These are phyloP conservation scores for Rhodosporidiobolus sp. DNA, from an alignment of 768 basidiomycete species.

Conservation along the genomic window DNA sequence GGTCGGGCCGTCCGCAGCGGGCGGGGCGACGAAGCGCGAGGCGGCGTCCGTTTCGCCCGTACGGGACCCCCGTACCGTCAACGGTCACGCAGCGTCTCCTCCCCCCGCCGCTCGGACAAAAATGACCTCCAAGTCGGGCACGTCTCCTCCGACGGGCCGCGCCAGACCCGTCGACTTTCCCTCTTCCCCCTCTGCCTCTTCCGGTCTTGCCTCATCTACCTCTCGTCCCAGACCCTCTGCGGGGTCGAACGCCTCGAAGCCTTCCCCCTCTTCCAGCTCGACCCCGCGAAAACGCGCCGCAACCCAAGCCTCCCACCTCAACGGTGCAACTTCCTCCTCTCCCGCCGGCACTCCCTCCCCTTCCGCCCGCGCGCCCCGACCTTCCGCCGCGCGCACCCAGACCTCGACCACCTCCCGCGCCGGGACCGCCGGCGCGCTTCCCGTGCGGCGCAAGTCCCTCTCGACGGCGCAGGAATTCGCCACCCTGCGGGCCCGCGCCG, in stretches of 20 bases:
- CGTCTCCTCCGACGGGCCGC: background rate
- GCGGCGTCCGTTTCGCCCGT: background rate
- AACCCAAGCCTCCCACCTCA: background rate
- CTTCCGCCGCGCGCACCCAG: background rate
- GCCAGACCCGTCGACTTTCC: constrained; percentile 8
- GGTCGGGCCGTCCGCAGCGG: background rate
- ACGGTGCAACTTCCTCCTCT: background rate
- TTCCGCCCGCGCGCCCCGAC: background rate
- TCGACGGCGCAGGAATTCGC: constrained; percentile 22
- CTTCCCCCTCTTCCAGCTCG: constrained; percentile 2
- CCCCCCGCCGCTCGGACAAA: background rate
- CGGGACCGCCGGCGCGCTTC: background rate
- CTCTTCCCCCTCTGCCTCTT: background rate
- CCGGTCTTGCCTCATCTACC: background rate
- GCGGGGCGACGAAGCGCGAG: background rate
- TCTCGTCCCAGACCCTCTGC: background rate
- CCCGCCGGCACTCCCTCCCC: background rate
- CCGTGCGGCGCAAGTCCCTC: constrained; percentile 8
- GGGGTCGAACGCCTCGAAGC: background rate
- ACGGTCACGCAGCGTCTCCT: background rate
- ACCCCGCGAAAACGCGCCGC: constrained; percentile 7
- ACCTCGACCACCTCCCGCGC: background rate
- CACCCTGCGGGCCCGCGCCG: background rate
- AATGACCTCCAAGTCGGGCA: background rate
- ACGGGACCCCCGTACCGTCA: background rate